These are phyloP conservation scores for Rostrohypoxylon terebratum DNA, from an alignment of 495 filamentous ascomycete species.

Conservation along the genomic window DNA sequence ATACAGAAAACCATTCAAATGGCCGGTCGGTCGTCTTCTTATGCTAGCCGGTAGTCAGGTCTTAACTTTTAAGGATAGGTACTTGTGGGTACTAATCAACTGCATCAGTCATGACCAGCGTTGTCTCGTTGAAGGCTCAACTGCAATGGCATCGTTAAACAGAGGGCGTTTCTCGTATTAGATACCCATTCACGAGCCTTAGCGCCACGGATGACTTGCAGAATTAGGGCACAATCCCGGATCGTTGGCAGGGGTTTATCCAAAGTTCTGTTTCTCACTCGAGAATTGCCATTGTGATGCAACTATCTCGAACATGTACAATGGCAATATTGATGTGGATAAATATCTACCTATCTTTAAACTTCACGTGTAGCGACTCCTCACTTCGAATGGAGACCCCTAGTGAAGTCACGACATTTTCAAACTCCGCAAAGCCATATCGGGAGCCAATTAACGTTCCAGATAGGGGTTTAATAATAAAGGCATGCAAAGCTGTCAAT, in stretches of 20 bases:
- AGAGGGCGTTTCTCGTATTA: conserved; percentile 7
- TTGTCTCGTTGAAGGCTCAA: background rate
- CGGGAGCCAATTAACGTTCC: too few relatives aligned
- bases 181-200: background rate
- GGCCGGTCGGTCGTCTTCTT: background rate
- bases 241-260: background rate
- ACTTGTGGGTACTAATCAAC: too few relatives aligned
- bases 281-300: background rate
- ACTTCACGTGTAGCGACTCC: background rate
- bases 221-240: background rate
- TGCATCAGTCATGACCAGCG: background rate
- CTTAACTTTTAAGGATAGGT: too few relatives aligned
- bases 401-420: too few relatives aligned
- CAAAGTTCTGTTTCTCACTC: background rate
- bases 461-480: too few relatives aligned
- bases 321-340: background rate
- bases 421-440: too few relatives aligned
- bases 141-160: background rate
- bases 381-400: too few relatives aligned
- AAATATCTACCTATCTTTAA: background rate
- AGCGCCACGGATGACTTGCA: background rate
- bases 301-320: background rate
- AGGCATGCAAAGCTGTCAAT: too few relatives aligned
- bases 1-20: background rate
- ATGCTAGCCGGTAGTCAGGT: background rate